phyloP scores from a whole-genome alignment of 73 alveolate genomes.

The Paramecium primaurelia region DNA sequence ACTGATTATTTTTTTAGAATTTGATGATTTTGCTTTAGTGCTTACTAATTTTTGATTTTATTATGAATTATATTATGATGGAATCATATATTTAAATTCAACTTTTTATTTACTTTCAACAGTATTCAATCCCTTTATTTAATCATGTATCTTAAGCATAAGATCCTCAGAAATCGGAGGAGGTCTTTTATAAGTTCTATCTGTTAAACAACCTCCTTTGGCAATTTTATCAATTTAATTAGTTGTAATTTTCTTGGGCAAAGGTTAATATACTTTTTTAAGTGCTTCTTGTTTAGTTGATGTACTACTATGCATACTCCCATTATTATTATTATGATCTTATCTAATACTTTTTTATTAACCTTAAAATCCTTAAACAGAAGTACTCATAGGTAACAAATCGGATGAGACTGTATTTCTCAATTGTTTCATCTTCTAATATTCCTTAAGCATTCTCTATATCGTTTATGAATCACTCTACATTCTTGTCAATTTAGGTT shows the following conservation, averaged over 20 bases:
- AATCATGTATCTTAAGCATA: background rate
- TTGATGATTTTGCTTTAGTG: slow-evolving; percentile 27
- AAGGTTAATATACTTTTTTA: slow-evolving; percentile 4
- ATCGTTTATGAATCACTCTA: slow-evolving; percentile 13
- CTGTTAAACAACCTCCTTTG: slow-evolving; percentile 44
- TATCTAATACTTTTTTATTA: slow-evolving; percentile 18
- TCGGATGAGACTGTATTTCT: background rate
- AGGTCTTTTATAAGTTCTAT: background rate
- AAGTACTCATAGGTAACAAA: background rate
- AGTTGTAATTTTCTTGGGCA: background rate
- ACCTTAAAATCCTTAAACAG: slow-evolving; percentile 37
- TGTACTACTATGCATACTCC: slow-evolving; percentile 37
- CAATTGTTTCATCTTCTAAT: background rate
- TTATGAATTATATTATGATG: slow-evolving; percentile 18
- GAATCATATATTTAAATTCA: slow-evolving; percentile 44
- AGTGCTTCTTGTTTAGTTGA: background rate
- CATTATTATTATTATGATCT: slow-evolving; percentile 25
- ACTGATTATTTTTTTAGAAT: slow-evolving; percentile 15
- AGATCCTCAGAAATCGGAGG: slow-evolving; percentile 12
- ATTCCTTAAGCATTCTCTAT: slow-evolving; percentile 9
- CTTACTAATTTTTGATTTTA: background rate
- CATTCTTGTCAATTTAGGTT: slow-evolving; percentile 10
- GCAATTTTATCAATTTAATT: slow-evolving; percentile 18
- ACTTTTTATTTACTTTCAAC: background rate
- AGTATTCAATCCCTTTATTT: background rate